These are phyloP conservation scores for Zea luxurians DNA, from an alignment of 176 grass and related monocot species.

Conservation along the genomic window DNA sequence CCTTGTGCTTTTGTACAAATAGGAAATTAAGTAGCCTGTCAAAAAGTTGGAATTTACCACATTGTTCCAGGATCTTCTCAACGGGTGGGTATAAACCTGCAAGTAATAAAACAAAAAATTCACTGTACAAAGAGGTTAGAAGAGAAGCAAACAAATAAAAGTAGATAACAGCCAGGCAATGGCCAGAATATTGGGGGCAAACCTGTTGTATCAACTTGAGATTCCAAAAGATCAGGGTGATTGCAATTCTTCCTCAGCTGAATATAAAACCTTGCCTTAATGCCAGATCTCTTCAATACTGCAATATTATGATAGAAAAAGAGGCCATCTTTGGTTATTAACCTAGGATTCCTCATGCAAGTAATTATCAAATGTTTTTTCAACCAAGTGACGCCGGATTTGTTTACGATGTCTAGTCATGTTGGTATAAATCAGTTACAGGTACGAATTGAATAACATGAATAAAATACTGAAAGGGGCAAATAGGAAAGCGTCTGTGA, in stretches of 20 bases:
- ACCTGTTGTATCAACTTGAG: constrained; percentile 50
- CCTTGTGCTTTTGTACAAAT: too few relatives aligned
- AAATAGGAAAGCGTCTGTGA: background rate
- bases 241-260: constrained; percentile 87
- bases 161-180: constrained; percentile 5
- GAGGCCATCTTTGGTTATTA: constrained; percentile 5
- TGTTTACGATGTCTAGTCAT: constrained; percentile 87
- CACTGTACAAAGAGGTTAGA: too few relatives aligned
- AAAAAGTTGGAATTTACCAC: too few relatives aligned
- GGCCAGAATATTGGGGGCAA: constrained; percentile 14
- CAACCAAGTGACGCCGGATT: constrained; percentile 74
- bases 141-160: constrained; percentile 8
- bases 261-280: constrained; percentile 66
- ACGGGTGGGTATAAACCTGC: too few relatives aligned
- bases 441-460: background rate
- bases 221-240: constrained; percentile 85
- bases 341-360: constrained; percentile 51
- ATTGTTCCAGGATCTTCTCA: too few relatives aligned
- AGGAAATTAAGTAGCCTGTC: too few relatives aligned
- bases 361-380: constrained; percentile 75
- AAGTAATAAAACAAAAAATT: too few relatives aligned
- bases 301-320: constrained; percentile 20
- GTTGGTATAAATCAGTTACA: constrained; percentile 61
- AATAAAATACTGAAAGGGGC: background rate
- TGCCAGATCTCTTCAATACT: constrained; percentile 61